Base-by-base conservation (phyloP, 78 protist genomes). In the Dictyostelium brefeldianum region DNA sequence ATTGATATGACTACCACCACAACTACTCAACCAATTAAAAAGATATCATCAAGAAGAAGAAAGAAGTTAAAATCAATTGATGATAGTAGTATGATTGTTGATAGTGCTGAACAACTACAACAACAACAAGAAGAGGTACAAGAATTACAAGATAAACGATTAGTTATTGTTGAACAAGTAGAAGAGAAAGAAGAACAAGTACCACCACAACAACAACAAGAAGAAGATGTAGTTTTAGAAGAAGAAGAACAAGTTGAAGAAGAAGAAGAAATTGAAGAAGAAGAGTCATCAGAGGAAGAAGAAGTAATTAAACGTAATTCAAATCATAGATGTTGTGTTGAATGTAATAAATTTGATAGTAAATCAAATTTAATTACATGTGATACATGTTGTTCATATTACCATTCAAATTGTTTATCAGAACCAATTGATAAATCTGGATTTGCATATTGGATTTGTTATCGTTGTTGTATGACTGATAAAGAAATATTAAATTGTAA, bases 391-490 rank as follows among this genome's bases (percentile, higher is more conserved):
- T 80, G 93, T 36, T 31, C 29, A 7, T 87, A 53, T 48, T 87
- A 77, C 41, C 93, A 87, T 20, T 50, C 75, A 0, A 47, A 56
- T 20, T 87, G 93, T 50, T 36, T 87, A 5, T 29, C 57, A 10
- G 84, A 87, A 4, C 80, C 83, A 59, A 64, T 87, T 20, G 84
- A 87, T 77, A 87, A 87, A 78, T 29, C 69, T n/a, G 50, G 41
- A 12, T 87, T 64, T 77, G 29, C 81, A 9, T 87, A 87, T 65
- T 87, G 93, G 93, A 87, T 87, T 22, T 87, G 93, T 77, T 77
- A 20, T 22, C n/a, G 36, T 10, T 87, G 93, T 77, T 87, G 93
- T 50, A 87, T 87, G 93, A 47, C 64, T 29, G 67, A 29, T 17
- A 31, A 87, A 62, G 80, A 87, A 22, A 83, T 83, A 41, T 46